A percentile compares a stretch with the other conserved stretches of the same genome.
Conservation (phyloP, 768 basidiomycete species). For the Lentinula lateritia region DNA sequence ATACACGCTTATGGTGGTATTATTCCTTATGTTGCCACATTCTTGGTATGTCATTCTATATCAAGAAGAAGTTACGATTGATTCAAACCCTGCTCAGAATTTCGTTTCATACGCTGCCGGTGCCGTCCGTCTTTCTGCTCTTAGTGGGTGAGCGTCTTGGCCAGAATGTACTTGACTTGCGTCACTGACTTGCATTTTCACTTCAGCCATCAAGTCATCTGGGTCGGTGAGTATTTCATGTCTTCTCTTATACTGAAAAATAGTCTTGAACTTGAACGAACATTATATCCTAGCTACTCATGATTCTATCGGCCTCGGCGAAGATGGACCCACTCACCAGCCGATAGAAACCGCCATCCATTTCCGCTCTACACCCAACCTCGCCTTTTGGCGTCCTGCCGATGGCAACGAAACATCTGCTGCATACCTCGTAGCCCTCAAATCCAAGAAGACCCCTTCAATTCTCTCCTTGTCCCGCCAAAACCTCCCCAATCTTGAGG, state of each 20-base stretch:
- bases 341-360: constrained; percentile 86
- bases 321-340: constrained; percentile 96
- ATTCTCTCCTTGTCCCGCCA: constrained; percentile 81
- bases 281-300: constrained; percentile 62
- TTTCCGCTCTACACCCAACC: constrained; percentile 86
- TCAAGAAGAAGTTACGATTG: not conserved
- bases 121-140: constrained; percentile 86
- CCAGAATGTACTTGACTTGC: too few species aligned
- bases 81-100: constrained; percentile 44
- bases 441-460: constrained; percentile 73
- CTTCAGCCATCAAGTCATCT: constrained; percentile 77
- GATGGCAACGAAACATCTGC: constrained; percentile 98
- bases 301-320: constrained; percentile 88
- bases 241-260: not conserved
- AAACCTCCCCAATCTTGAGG: constrained; percentile 90
- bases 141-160: constrained; percentile 38
- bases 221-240: constrained; percentile 65
- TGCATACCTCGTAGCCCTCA: constrained; percentile 76
- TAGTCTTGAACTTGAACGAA: too few species aligned
- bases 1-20: constrained; percentile 85
- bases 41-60: constrained; percentile 50
- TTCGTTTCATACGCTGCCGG: constrained; percentile 93
- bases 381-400: constrained; percentile 89
- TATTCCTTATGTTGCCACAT: constrained; percentile 88
- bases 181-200: not conserved